A percentile compares a stretch with the other conserved stretches of the same genome.
These are phyloP conservation scores for Trypanosoma melophagium DNA, from an alignment of 208 protist genomes.

Conservation along the genomic window DNA sequence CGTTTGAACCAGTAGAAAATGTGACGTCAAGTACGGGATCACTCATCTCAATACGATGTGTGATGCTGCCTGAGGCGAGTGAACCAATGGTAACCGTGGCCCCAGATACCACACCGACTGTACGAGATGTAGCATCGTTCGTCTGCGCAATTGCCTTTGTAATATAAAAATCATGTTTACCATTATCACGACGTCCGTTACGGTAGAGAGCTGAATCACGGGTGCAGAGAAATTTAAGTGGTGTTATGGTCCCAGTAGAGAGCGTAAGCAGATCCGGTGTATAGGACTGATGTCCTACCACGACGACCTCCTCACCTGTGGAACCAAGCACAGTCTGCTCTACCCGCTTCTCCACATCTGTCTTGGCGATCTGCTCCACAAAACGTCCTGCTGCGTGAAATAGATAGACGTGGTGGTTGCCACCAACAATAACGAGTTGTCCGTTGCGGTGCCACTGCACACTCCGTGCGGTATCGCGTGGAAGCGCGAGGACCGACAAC, in stretches of 20 bases:
- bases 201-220: constrained; percentile 64
- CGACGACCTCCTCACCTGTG: constrained; percentile 70
- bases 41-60: constrained; percentile 47
- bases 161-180: constrained; percentile 62
- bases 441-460: constrained; percentile 86
- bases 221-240: constrained; percentile 70
- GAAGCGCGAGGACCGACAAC: constrained; percentile 69
- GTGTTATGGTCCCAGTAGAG: constrained; percentile 56
- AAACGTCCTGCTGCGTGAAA: constrained; percentile 83
- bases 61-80: constrained; percentile 65
- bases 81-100: constrained; percentile 63
- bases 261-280: constrained; percentile 58
- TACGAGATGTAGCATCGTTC: not conserved
- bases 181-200: constrained; percentile 63
- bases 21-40: constrained; percentile 45
- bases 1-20: constrained; percentile 48
- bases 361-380: constrained; percentile 76
- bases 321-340: constrained; percentile 58
- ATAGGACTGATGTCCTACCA: constrained; percentile 61
- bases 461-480: constrained; percentile 61
- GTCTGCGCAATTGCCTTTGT: constrained; percentile 34
- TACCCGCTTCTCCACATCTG: constrained; percentile 46
- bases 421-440: constrained; percentile 72
- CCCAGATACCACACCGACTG: constrained; percentile 57
- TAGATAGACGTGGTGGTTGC: constrained; percentile 76